Percentiles rank a stretch among this genome's conserved stretches.
phyloP scores from a whole-genome alignment of 306 rosid species.

The peach (Prunus persica) region Prunus_persica_NCBIv2 NC_034009.1:32217001-32217500 shows the following conservation, averaged over 20 bases:
- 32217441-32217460: background rate
- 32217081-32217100: background rate
- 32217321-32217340: background rate
- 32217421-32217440: slow-evolving; percentile 19
- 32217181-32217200: background rate
- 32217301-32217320: background rate
- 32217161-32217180: background rate
- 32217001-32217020: background rate
- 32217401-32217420: background rate
- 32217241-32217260: background rate
- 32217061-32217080: background rate
- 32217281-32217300: background rate
- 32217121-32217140: background rate
- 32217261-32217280: background rate
- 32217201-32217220: background rate
- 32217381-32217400: background rate
- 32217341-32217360: background rate
- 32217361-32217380: background rate
- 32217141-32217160: background rate
- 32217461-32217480: background rate
- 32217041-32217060: background rate
- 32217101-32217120: no score
- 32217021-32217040: background rate
- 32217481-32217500: background rate
- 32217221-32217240: background rate